Conservation (phyloP, 2,329 filamentous ascomycete species). For the Colletotrichum euphorbiae region DNA sequence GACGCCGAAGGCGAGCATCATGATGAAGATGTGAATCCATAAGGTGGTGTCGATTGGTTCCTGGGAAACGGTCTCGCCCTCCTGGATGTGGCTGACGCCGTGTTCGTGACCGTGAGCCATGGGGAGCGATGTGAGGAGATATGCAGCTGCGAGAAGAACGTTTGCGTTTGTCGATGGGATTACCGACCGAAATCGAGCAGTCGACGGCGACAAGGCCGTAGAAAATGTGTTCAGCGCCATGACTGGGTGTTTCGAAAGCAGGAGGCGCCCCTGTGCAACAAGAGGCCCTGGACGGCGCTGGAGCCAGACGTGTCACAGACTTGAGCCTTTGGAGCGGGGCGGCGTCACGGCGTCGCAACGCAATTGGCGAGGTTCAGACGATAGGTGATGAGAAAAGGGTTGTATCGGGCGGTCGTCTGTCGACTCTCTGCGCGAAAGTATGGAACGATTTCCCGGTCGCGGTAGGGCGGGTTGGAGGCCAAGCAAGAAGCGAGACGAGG, state of each 20-base stretch:
- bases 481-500: not conserved
- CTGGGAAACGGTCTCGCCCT: constrained; percentile 75
- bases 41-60: constrained; percentile 86
- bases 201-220: constrained; percentile 34
- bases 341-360: constrained; percentile 32
- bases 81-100: constrained; percentile 67
- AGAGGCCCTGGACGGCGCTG: constrained; percentile 19
- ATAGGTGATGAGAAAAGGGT: constrained; percentile 16
- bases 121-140: constrained; percentile 36
- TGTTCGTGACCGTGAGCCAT: constrained; percentile 59
- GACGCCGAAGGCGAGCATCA: constrained; percentile 88
- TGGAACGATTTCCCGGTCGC: constrained; percentile 2
- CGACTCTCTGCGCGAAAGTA: constrained; percentile 4
- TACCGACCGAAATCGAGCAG: not conserved
- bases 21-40: constrained; percentile 94
- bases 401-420: constrained; percentile 21
- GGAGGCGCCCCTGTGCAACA: constrained; percentile 17
- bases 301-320: constrained; percentile 39
- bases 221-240: constrained; percentile 33
- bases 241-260: constrained; percentile 35
- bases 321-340: constrained; percentile 33
- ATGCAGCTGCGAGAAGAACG: constrained; percentile 15
- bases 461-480: not conserved
- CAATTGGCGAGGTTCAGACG: constrained; percentile 40
- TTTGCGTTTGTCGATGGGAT: constrained; percentile 8